These are phyloP conservation scores for Mucor saturninus DNA, from an alignment of 371 early-diverging fungal genomes.

Conservation along the genomic window DNA sequence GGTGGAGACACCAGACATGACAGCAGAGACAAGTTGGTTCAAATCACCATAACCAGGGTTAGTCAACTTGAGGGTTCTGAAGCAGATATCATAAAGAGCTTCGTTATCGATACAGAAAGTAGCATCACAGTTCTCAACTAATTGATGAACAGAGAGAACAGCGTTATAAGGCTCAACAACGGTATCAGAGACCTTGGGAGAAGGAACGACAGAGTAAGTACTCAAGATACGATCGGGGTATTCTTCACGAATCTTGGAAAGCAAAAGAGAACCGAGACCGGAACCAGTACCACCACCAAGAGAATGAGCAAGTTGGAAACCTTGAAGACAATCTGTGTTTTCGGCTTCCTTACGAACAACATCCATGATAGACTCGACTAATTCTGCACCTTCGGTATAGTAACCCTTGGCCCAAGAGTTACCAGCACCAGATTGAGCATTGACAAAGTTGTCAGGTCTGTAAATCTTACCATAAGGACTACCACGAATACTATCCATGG, in stretches of 20 bases:
- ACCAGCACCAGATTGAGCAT: conserved; percentile 91
- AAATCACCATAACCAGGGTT: conserved; percentile 87
- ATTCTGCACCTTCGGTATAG: conserved; percentile 94
- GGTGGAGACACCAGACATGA: conserved; percentile 97
- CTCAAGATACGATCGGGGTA: conserved; percentile 93
- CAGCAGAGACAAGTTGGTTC: conserved; percentile 84
- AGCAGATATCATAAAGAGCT: conserved; percentile 92
- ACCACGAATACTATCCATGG: conserved; percentile 95
- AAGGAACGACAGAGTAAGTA: conserved; percentile 95
- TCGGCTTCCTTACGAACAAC: conserved; percentile 90
- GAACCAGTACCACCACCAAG: conserved; percentile 94
- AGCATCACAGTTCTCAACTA: conserved; percentile 93
- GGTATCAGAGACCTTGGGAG: conserved; percentile 92
- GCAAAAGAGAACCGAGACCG: conserved; percentile 87
- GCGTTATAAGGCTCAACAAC: conserved; percentile 98
- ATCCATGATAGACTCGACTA: conserved; percentile 87
- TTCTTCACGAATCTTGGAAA: conserved; percentile 95
- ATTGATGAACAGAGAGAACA: conserved; percentile 86
- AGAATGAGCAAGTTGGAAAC: conserved; percentile 90
- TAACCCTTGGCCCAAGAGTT: conserved; percentile 96
- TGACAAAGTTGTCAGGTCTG: conserved; percentile 91
- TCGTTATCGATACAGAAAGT: conserved; percentile 99
- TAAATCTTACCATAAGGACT: conserved; percentile 78
- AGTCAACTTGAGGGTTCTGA: conserved; percentile 81
- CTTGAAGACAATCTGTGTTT: conserved; percentile 87